Base-by-base conservation (phyloP, 2,329 filamentous ascomycete genomes). In the Capronia coronata region DNA sequence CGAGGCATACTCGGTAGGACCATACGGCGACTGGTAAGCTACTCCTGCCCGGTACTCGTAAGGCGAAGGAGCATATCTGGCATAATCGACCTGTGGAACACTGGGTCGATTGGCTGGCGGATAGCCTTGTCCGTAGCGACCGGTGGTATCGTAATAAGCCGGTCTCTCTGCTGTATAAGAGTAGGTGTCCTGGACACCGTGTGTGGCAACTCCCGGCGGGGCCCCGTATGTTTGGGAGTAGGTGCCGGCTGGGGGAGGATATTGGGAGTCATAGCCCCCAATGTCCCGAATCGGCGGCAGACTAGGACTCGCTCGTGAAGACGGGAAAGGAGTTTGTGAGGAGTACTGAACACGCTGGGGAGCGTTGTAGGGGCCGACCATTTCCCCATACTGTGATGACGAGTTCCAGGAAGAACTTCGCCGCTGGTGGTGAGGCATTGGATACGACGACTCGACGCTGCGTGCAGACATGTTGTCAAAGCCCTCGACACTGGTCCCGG, bases 391-490 rank as follows among this genome's bases (percentile, higher is more conserved):
- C n/a, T 49, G 54, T 25, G 49, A 45, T 11, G 42, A 14, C 13
- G 49, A 37, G 2, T 48, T 45, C 50, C 51, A 56, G n/a, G 54
- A 56, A 7, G 54, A 47, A 27, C 32, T 51, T 25, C 40, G 54
- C 19, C 54, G 45, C 10, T 56, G 50, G 21, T 48, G 46, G 11
- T 41, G 44, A 4, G 25, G 44, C n/a, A 35, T 16, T 22, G 39
- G 37, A 32, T 56, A 56, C 11, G 47, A 29, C 11, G 49, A 49
- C 14, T 56, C 54, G 19, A 49, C 35, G 30, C 48, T 56, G 13
- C 49, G 54, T 11, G 45, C 30, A 41, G 54, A 56, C 48, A 56
- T 54, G 13, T 37, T 54, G 35, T 55, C 53, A 19, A 45, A 55
- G 8, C 30, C 40, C 16, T 55, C 53, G 14, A 50, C 18, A 18